These are phyloP conservation scores for Sarocladium oryzae DNA, from an alignment of 2,329 filamentous ascomycete species.

Conservation along the genomic window DNA sequence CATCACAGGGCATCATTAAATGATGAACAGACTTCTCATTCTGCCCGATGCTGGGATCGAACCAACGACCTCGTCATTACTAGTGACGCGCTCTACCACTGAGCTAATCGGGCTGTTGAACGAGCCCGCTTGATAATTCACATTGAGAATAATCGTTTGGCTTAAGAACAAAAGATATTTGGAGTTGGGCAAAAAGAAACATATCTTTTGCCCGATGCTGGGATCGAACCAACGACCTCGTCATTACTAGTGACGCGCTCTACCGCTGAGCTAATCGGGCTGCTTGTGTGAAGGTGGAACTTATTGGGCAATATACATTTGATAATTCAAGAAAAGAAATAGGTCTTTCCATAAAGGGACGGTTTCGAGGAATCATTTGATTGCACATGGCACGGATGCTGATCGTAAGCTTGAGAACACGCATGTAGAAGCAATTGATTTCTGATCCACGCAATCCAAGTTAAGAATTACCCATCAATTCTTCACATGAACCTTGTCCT, in stretches of 20 bases:
- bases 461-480: no score
- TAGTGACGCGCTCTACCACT: constrained; percentile 8
- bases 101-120: not conserved
- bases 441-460: no score
- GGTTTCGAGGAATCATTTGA: no score
- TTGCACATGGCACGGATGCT: no score
- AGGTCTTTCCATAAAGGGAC: no score
- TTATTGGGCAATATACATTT: not conserved
- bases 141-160: not conserved
- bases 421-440: no score
- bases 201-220: not conserved
- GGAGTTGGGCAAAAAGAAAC: not conserved
- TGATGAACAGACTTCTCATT: no score
- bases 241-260: constrained; percentile 9
- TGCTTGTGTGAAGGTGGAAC: not conserved
- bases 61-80: constrained; percentile 6
- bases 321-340: no score
- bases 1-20: no score
- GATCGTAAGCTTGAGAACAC: no score
- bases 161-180: no score
- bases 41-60: constrained; percentile 4
- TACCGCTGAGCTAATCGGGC: constrained; percentile 8
- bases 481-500: no score
- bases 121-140: not conserved
- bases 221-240: constrained; percentile 7